These are phyloP conservation scores for Vanilla planifolia DNA, from an alignment of 106 monocot genomes.

Conservation along the genomic window DNA sequence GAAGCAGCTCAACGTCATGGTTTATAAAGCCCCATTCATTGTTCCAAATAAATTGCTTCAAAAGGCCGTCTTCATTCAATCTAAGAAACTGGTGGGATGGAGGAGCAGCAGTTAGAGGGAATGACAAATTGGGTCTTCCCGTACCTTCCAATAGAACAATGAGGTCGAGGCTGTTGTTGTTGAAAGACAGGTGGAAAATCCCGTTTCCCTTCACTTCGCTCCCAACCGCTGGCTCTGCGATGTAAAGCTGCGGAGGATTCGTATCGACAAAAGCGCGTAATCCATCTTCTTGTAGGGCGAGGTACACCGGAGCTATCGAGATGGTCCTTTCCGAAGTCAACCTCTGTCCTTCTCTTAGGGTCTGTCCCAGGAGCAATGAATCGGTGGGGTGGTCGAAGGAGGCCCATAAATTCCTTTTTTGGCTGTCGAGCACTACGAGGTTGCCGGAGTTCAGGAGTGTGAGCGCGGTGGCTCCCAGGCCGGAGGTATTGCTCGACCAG, in stretches of 20 bases:
- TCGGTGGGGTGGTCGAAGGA: constrained; percentile 7
- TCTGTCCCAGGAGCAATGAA: constrained; percentile 20
- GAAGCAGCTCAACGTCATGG: neutral
- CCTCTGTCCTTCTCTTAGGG: constrained; percentile 3
- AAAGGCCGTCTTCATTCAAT: constrained; percentile 1
- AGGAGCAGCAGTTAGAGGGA: neutral
- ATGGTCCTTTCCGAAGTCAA: constrained; percentile 10
- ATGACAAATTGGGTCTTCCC: neutral
- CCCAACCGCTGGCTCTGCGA: neutral
- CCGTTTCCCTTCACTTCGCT: neutral
- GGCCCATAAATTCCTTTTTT: neutral
- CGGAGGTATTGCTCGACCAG: too few species aligned
- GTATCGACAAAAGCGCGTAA: constrained; percentile 12
- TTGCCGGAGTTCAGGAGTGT: too few species aligned
- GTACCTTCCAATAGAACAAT: neutral
- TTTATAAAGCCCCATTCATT: neutral
- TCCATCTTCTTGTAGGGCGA: constrained; percentile 5
- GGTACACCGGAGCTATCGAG: constrained; percentile 5
- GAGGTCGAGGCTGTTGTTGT: neutral
- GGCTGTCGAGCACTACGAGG: neutral
- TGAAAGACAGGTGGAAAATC: neutral
- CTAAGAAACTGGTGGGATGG: neutral
- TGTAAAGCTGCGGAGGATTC: constrained; percentile 22
- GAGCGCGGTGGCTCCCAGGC: too few species aligned
- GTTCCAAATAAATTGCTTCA: constrained; percentile 2